Conservation (phyloP, 352 stramenopile species). For the Phytophthora melonis region DNA sequence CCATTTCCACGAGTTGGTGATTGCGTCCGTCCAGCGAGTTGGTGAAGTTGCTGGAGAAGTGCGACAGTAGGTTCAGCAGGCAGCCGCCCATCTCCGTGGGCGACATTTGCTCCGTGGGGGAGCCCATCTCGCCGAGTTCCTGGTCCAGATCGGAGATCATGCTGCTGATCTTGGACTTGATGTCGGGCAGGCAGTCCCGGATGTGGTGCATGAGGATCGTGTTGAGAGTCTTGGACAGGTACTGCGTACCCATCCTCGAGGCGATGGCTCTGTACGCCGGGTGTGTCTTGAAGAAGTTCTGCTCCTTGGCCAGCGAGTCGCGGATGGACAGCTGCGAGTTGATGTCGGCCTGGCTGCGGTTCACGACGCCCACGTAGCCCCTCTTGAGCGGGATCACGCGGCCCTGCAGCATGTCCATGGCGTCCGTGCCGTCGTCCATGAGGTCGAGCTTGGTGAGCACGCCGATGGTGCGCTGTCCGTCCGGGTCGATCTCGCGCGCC, state of each 20-base stretch:
- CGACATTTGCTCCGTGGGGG: slow-evolving; percentile 88
- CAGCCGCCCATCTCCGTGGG: slow-evolving; percentile 93
- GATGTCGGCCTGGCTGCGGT: slow-evolving; percentile 99
- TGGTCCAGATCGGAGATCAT: slow-evolving; percentile 96
- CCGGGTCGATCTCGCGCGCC: slow-evolving; percentile 92
- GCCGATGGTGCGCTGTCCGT: slow-evolving; percentile 97
- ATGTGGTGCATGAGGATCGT: slow-evolving; percentile 99
- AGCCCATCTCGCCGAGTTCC: slow-evolving; percentile 97
- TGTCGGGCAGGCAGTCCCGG: slow-evolving; percentile 97
- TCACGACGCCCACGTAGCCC: slow-evolving; percentile 99
- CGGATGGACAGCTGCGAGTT: slow-evolving; percentile 96
- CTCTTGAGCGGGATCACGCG: slow-evolving; percentile 97
- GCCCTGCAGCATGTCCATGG: slow-evolving; percentile 96
- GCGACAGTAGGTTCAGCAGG: slow-evolving; percentile 95
- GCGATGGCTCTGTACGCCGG: slow-evolving; percentile 94
- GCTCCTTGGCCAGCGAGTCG: slow-evolving; percentile 96
- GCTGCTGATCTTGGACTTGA: slow-evolving; percentile 97
- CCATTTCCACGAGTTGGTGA: slow-evolving; percentile 87
- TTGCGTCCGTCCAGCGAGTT: slow-evolving; percentile 92
- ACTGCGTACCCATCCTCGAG: slow-evolving; percentile 96
- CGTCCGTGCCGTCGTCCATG: slow-evolving; percentile 99
- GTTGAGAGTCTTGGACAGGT: slow-evolving; percentile 97
- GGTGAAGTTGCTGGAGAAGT: slow-evolving; percentile 91
- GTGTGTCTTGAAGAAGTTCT: slow-evolving; percentile 98
- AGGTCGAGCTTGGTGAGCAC: slow-evolving; percentile 99